phyloP scores from a whole-genome alignment of 305 asterid species.

The Plantago lanceolata region DNA sequence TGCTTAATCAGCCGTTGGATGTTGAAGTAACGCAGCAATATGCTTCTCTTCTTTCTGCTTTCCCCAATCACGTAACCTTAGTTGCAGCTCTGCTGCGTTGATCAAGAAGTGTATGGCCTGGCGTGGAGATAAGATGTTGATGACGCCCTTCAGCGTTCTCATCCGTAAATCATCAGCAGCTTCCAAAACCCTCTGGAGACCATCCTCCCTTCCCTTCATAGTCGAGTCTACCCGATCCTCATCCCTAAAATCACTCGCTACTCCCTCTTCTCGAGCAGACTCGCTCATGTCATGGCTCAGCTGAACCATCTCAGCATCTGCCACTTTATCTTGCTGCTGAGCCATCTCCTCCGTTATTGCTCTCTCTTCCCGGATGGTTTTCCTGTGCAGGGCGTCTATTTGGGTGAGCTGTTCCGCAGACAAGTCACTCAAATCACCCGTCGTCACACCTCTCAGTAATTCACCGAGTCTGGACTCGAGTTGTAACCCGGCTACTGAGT shows the following conservation, averaged over 20 bases:
- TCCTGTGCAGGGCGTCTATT: slow-evolving; percentile 23
- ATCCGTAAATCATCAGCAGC: slow-evolving; percentile 31
- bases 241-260: not conserved
- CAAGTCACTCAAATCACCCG: slow-evolving; percentile 20
- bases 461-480: slow-evolving; percentile 19
- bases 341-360: slow-evolving; percentile 27
- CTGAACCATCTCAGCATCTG: slow-evolving; percentile 31
- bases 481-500: slow-evolving; percentile 32
- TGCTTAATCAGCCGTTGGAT: not conserved
- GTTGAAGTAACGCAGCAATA: not conserved
- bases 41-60: slow-evolving; percentile 33
- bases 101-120: slow-evolving; percentile 34
- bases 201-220: slow-evolving; percentile 24
- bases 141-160: slow-evolving; percentile 22
- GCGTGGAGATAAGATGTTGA: slow-evolving; percentile 21
- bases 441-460: not conserved
- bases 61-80: slow-evolving; percentile 32
- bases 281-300: slow-evolving; percentile 20
- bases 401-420: slow-evolving; percentile 18
- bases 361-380: slow-evolving; percentile 18
- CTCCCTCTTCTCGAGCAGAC: not conserved
- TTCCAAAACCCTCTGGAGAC: slow-evolving; percentile 21
- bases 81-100: slow-evolving; percentile 33
- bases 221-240: slow-evolving; percentile 3
- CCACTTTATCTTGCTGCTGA: slow-evolving; percentile 29